Evolutionary conservation across 2,329 filamentous ascomycete genomes (phyloP).

Genomic region (Furcasterigmium furcatum): DNA sequence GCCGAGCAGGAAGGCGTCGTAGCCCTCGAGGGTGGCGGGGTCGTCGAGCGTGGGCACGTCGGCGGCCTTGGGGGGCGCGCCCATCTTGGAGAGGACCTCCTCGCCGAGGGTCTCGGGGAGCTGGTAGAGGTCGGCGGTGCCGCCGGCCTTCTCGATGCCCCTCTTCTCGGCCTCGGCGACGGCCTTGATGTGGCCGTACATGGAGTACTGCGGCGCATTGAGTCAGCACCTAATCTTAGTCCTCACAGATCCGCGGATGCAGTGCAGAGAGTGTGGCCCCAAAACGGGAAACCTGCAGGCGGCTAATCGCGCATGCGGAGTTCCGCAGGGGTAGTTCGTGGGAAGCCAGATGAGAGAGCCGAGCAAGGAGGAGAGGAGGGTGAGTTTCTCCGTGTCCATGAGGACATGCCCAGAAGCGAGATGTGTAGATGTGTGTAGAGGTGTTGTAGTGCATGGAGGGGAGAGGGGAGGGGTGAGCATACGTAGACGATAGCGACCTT

Average conservation of each 20-base stretch:
- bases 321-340: too few relatives aligned
- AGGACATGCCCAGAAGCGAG: too few relatives aligned
- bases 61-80: conserved; percentile 74
- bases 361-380: too few relatives aligned
- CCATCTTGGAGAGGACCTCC: conserved; percentile 86
- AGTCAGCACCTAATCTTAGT: background rate
- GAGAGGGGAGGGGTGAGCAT: conserved; percentile 45
- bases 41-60: conserved; percentile 62
- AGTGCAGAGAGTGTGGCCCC: too few relatives aligned
- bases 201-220: conserved; percentile 65
- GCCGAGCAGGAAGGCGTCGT: conserved; percentile 85
- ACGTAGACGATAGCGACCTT: conserved; percentile 91
- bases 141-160: conserved; percentile 85
- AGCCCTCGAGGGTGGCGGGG: conserved; percentile 60
- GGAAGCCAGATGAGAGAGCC: too few relatives aligned
- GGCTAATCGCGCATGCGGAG: too few relatives aligned
- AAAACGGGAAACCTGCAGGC: too few relatives aligned
- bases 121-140: conserved; percentile 79
- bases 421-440: too few relatives aligned
- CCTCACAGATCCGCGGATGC: too few relatives aligned
- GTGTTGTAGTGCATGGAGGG: too few relatives aligned
- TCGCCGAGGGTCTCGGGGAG: conserved; percentile 82
- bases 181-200: conserved; percentile 86
- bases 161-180: conserved; percentile 87
- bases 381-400: too few relatives aligned